A percentile compares a stretch with the other conserved stretches of the same genome.
Evolutionary conservation across 805 yeast species (phyloP).

Genomic region (Saccharomyces jurei): DNA sequence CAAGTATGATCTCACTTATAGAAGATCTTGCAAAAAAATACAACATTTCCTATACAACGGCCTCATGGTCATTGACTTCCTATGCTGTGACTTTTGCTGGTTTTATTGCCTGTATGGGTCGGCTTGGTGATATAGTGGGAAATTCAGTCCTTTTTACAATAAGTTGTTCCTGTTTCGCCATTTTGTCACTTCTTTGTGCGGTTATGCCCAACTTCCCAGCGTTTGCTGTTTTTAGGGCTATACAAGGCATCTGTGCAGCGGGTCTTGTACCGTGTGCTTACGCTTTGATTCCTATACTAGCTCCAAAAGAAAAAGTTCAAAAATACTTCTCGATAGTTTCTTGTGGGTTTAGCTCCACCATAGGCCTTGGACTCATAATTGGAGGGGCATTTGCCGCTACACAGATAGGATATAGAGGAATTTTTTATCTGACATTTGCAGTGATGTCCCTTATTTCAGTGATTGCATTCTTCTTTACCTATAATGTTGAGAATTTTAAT

Average conservation of each 20-base stretch:
- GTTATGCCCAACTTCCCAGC: slow-evolving; percentile 31
- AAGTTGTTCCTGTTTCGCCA: slow-evolving; percentile 19
- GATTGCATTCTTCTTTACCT: slow-evolving; percentile 25
- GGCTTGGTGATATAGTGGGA: slow-evolving; percentile 37
- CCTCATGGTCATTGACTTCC: slow-evolving; percentile 36
- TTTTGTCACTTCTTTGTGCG: slow-evolving; percentile 32
- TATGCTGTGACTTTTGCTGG: slow-evolving; percentile 40
- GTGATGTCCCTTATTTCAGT: slow-evolving; percentile 15
- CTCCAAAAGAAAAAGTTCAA: slow-evolving; percentile 23
- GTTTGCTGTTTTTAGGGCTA: slow-evolving; percentile 36
- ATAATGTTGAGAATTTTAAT: slow-evolving; percentile 19
- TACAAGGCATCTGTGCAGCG: slow-evolving; percentile 40
- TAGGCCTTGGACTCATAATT: slow-evolving; percentile 35
- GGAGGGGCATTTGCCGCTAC: slow-evolving; percentile 40
- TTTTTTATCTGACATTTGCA: slow-evolving; percentile 35
- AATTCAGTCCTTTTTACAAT: slow-evolving; percentile 26
- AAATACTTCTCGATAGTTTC: slow-evolving; percentile 24
- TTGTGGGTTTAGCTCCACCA: slow-evolving; percentile 22
- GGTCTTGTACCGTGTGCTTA: slow-evolving; percentile 34
- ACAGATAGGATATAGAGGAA: slow-evolving; percentile 33
- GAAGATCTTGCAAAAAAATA: slow-evolving; percentile 13
- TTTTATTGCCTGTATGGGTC: slow-evolving; percentile 37
- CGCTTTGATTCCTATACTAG: slow-evolving; percentile 29
- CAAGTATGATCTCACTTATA: slow-evolving; percentile 16
- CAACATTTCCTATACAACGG: slow-evolving; percentile 7